Conservation (phyloP, 2,329 filamentous ascomycete genomes). For the Cladosporium sp. region DNA sequence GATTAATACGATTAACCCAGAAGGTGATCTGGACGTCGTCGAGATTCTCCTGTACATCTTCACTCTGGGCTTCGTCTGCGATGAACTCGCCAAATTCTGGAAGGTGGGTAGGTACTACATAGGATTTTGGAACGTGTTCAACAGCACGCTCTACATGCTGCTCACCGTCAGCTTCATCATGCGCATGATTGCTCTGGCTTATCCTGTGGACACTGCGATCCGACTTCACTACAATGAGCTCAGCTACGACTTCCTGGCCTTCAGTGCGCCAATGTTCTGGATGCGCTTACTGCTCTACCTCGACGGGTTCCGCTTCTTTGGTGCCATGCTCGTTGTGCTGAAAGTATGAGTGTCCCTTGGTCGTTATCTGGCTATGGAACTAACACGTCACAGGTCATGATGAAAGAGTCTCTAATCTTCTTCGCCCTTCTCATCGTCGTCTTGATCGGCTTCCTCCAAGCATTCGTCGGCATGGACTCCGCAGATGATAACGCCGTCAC, state of each 20-base stretch:
- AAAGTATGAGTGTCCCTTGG: constrained; percentile 43
- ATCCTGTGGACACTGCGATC: constrained; percentile 44
- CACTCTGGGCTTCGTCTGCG: constrained; percentile 82
- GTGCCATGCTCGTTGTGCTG: constrained; percentile 93
- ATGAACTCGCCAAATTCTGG: constrained; percentile 83
- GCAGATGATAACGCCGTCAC: constrained; percentile 64
- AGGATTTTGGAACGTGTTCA: constrained; percentile 97
- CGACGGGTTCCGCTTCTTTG: constrained; percentile 91
- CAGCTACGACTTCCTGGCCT: constrained; percentile 91
- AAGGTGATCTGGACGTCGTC: constrained; percentile 74
- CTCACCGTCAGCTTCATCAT: constrained; percentile 72
- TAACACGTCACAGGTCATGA: constrained; percentile 39
- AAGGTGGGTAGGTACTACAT: constrained; percentile 90
- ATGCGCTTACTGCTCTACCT: constrained; percentile 84
- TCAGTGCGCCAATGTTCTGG: constrained; percentile 96
- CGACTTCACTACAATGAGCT: constrained; percentile 64
- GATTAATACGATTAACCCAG: constrained; percentile 88
- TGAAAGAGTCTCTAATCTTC: constrained; percentile 76
- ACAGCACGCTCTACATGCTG: constrained; percentile 71
- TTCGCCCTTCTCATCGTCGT: constrained; percentile 85
- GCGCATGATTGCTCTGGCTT: constrained; percentile 69
- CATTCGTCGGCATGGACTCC: constrained; percentile 85
- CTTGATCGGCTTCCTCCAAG: constrained; percentile 81
- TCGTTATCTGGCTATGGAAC: not conserved
- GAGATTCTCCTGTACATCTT: constrained; percentile 85